These are phyloP conservation scores for Dendrobium catenatum DNA, from an alignment of 106 monocot species.

Conservation along the genomic window DNA sequence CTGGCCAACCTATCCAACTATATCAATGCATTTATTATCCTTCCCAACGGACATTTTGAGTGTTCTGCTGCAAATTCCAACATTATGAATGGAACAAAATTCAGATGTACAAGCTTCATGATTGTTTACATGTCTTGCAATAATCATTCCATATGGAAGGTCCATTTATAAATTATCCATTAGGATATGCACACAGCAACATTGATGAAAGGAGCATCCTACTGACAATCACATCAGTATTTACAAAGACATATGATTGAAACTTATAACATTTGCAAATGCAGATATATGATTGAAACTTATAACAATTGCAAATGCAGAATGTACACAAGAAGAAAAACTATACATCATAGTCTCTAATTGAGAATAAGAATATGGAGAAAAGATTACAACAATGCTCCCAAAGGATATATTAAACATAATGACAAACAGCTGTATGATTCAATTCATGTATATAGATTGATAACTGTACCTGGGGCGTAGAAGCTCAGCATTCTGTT, in stretches of 20 bases:
- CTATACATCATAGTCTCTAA: not conserved
- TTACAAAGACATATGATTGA: not conserved
- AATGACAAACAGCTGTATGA: not conserved
- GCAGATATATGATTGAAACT: not conserved
- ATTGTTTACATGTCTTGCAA: not conserved
- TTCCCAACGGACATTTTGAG: not conserved
- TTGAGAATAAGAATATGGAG: not conserved
- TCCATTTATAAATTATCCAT: not conserved
- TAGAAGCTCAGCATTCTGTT: constrained; percentile 31
- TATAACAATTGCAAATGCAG: not conserved
- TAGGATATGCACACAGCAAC: not conserved
- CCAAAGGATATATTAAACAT: not conserved
- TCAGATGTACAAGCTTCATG: not conserved
- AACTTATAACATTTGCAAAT: not conserved
- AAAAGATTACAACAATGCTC: not conserved
- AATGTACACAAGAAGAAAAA: not conserved
- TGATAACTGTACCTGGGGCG: constrained; percentile 16
- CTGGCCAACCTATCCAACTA: not conserved
- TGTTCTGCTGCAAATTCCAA: not conserved
- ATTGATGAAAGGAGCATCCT: not conserved
- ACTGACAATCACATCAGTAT: not conserved
- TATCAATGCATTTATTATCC: not conserved
- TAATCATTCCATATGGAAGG: not conserved
- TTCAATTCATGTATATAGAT: not conserved
- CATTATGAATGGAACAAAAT: not conserved